A percentile compares a stretch with the other conserved stretches of the same genome.
These are phyloP conservation scores for Elaeagnus macrophylla DNA, from an alignment of 306 rosid species.

Conservation along the genomic window DNA sequence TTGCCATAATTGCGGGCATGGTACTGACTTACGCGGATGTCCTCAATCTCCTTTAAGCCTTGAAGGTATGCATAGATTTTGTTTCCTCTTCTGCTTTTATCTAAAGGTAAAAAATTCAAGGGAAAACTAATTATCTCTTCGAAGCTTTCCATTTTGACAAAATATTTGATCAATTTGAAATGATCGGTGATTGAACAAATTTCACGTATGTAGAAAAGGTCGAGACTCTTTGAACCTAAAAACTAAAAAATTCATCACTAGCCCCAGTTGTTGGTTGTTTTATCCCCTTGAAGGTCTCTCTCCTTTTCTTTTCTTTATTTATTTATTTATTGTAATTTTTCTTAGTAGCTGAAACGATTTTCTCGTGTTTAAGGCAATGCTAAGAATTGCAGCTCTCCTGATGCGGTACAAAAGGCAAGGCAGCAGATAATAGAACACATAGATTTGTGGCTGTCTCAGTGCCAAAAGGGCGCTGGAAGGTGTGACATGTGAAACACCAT, in stretches of 20 bases:
- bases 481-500: conserved; percentile 15
- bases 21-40: conserved; percentile 87
- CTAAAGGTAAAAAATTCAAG: background rate
- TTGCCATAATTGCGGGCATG: conserved; percentile 87
- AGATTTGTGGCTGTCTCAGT: conserved; percentile 81
- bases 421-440: conserved; percentile 62
- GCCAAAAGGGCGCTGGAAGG: conserved; percentile 25
- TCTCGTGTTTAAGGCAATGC: conserved; percentile 50
- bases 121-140: too few species aligned
- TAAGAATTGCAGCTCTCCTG: conserved; percentile 64
- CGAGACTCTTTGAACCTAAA: too few species aligned
- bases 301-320: background rate
- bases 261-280: too few species aligned
- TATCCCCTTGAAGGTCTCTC: too few species aligned
- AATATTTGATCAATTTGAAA: too few species aligned
- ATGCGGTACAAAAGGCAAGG: conserved; percentile 71
- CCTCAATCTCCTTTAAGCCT: conserved; percentile 64
- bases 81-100: background rate
- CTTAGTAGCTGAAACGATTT: conserved; percentile 13
- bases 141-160: too few species aligned
- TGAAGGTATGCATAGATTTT: conserved; percentile 51
- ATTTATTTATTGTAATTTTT: background rate
- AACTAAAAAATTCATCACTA: too few species aligned
- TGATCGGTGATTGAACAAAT: too few species aligned
- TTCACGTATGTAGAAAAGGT: too few species aligned